Conservation (phyloP, 2,329 filamentous ascomycete genomes). For the Curvularia sp. region DNA sequence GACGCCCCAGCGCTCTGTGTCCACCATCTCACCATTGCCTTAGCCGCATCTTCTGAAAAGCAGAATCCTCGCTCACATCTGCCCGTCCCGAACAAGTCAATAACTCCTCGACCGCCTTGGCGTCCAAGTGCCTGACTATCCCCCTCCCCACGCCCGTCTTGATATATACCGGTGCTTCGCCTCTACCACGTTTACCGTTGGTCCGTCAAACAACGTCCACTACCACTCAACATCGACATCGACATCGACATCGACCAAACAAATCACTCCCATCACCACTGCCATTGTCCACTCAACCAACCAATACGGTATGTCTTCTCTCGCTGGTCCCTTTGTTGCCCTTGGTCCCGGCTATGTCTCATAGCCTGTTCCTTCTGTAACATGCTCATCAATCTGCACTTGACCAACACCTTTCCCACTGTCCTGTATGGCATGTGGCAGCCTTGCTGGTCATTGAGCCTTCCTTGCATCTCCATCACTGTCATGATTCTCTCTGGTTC, state of each 20-base stretch:
- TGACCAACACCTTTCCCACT: neutral
- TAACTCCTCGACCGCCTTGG: conserved; percentile 46
- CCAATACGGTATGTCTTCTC: neutral
- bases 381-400: neutral
- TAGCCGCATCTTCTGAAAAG: conserved; percentile 49
- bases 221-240: conserved; percentile 21
- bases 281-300: neutral
- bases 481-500: neutral
- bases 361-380: neutral
- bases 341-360: neutral
- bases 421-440: conserved; percentile 10
- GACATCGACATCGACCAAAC: conserved; percentile 20
- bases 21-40: conserved; percentile 45
- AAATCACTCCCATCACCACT: neutral
- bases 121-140: conserved; percentile 34
- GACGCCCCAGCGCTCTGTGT: conserved; percentile 44
- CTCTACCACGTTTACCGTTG: conserved; percentile 42
- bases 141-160: conserved; percentile 37
- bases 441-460: neutral
- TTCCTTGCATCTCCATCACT: neutral
- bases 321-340: neutral
- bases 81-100: conserved; percentile 46
- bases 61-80: conserved; percentile 44
- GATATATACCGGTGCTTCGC: conserved; percentile 46
- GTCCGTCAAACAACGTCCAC: conserved; percentile 29